These are phyloP conservation scores for Colletotrichum caudatum DNA, from an alignment of 2,329 filamentous ascomycete genomes.

Conservation along the genomic window DNA sequence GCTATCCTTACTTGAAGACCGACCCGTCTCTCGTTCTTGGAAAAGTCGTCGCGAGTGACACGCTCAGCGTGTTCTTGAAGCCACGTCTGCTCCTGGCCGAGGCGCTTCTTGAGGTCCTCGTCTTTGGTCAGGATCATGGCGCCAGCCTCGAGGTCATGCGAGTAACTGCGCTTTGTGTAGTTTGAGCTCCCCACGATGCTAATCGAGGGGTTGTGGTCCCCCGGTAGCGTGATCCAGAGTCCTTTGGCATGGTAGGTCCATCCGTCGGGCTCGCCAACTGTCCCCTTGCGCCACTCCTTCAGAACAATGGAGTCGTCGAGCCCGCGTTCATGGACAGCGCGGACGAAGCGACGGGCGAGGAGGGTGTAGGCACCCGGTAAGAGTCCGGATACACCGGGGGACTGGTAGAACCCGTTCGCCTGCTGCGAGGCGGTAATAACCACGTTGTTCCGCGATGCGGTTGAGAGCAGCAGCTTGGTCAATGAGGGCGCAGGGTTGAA, in stretches of 20 bases:
- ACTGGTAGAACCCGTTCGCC: slow-evolving; percentile 95
- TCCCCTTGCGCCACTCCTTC: slow-evolving; percentile 89
- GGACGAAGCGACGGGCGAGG: slow-evolving; percentile 84
- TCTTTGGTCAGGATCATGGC: slow-evolving; percentile 87
- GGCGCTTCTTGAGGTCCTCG: slow-evolving; percentile 73
- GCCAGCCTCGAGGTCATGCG: slow-evolving; percentile 90
- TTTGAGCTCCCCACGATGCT: slow-evolving; percentile 93
- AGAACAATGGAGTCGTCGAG: slow-evolving; percentile 73
- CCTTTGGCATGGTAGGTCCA: slow-evolving; percentile 99
- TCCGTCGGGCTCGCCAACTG: slow-evolving; percentile 81
- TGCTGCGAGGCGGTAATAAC: slow-evolving; percentile 93
- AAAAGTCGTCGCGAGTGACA: slow-evolving; percentile 82
- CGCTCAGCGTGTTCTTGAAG: slow-evolving; percentile 78
- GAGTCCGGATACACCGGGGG: slow-evolving; percentile 88
- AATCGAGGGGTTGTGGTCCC: slow-evolving; percentile 75
- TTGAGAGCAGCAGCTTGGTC: slow-evolving; percentile 81
- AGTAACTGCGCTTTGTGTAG: slow-evolving; percentile 94
- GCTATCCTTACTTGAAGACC: slow-evolving; percentile 86
- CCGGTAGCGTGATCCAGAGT: slow-evolving; percentile 84
- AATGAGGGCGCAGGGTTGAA: slow-evolving; percentile 95
- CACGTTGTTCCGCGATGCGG: slow-evolving; percentile 76
- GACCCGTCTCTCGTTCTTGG: slow-evolving; percentile 84
- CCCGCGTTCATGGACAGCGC: slow-evolving; percentile 61
- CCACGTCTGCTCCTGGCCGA: slow-evolving; percentile 86
- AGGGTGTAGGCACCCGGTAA: slow-evolving; percentile 93